Evolutionary conservation across 306 rosid genomes (phyloP).

Genomic region (Dicorynia guianensis): DNA sequence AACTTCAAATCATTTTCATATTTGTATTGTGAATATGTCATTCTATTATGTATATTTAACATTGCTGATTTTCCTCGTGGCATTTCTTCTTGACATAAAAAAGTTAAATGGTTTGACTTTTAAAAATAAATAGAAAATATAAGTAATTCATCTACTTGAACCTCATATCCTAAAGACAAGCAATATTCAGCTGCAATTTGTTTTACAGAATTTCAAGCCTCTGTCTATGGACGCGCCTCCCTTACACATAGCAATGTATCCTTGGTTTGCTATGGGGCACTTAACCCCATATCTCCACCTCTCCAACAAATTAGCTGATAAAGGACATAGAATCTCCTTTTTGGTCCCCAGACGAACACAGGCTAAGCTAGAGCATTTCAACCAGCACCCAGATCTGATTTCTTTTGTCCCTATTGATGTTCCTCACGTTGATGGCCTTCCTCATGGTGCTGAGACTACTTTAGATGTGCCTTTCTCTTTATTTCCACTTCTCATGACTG

Average conservation of each 20-base stretch:
- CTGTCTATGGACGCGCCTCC: constrained; percentile 5
- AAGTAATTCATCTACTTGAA: no score
- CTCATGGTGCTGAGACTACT: constrained; percentile 23
- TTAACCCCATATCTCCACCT: background rate
- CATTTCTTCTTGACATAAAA: no score
- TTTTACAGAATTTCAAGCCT: no score
- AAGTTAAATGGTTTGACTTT: no score
- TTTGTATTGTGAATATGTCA: no score
- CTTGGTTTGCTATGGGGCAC: constrained; percentile 35
- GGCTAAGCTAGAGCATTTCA: constrained; percentile 20
- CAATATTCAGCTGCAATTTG: no score
- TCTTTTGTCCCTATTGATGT: constrained; percentile 25
- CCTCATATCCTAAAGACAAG: no score
- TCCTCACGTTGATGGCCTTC: constrained; percentile 36
- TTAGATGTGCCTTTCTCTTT: background rate
- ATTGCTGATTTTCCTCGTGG: no score
- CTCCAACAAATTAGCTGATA: constrained; percentile 36
- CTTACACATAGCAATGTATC: constrained; percentile 36
- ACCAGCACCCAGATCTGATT: constrained; percentile 25
- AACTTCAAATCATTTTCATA: no score
- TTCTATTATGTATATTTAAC: no score
- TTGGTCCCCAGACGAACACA: constrained; percentile 30
- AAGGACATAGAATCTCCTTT: constrained; percentile 44
- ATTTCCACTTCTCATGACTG: background rate
- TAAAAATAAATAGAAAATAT: no score